Base-by-base conservation (phyloP, 169 alveolate species). In the Cryptosporidium viatorum region DNA sequence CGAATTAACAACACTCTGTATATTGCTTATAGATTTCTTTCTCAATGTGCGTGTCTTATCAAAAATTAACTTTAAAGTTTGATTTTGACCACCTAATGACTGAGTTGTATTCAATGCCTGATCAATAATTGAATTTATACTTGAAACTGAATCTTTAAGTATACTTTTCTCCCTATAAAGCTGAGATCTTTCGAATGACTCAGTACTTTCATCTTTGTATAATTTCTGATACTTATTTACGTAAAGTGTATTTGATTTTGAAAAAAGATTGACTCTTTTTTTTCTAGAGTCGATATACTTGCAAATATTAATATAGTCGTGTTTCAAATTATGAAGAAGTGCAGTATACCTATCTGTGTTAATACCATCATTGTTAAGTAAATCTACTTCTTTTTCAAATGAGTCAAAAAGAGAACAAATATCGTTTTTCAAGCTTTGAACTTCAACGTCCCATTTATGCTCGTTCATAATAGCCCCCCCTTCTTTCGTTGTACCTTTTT, bases 281-380 rank as follows among this genome's bases (percentile, higher is more conserved):
- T 60, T 74, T 39, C 86, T 74, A 37, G 86, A 74, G 58, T 74
- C 71, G n/a, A 74, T 74, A 37, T 31, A 74, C 26, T 29, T 52
- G 58, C 86, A 74, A 35, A 74, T 74, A 39, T 60, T 60, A 9
- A n/a, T 58, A 37, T 74, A 74, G 35, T 74, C 86, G 21, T 43
- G 71, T 29, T 74, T 74, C 59, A 74, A 60, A n/a, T 29, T 60
- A 26, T 74, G 86, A 29, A 74, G 31, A 21, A 74, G 43, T 21
- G 52, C 26, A 10, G 14, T 43, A 35, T 74, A 74, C 31, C 86
- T 74, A 58, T 74, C 86, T n/a, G 59, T 33, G n/a, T 29, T 74
- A 3, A 74, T n/a, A 31, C 45, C 59, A 18, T 74, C 60, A 74
- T 68, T 35, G 16, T 58, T 41, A n/a, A 74, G 43, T 21, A 35